phyloP scores from a whole-genome alignment of 2,329 filamentous ascomycete species.

The Exophiala phaeomuriformis region DNA sequence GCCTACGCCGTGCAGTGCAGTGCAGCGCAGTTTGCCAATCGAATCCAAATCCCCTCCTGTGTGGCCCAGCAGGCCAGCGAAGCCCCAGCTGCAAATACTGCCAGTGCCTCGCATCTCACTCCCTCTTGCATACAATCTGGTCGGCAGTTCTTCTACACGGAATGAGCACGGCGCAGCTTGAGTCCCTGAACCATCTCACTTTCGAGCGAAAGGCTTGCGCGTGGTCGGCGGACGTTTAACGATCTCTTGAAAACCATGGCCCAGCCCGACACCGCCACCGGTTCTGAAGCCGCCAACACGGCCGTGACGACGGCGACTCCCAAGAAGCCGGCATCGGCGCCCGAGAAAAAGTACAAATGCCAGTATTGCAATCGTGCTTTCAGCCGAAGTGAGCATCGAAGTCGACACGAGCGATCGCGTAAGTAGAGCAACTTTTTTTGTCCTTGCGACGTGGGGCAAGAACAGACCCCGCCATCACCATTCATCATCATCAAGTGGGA shows the following conservation, averaged over 20 bases:
- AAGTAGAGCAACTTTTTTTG: slow-evolving; percentile 43
- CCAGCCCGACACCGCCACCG: slow-evolving; percentile 25
- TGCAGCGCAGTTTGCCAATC: slow-evolving; percentile 7
- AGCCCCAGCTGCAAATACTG: slow-evolving; percentile 7
- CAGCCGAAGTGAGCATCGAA: slow-evolving; percentile 93
- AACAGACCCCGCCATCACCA: slow-evolving; percentile 19
- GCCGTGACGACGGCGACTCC: slow-evolving; percentile 46
- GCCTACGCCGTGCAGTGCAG: not conserved
- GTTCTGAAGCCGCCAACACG: slow-evolving; percentile 27
- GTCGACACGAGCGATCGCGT: slow-evolving; percentile 96
- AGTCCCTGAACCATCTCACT: slow-evolving; percentile 25
- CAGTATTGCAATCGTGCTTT: slow-evolving; percentile 98
- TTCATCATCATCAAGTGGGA: slow-evolving; percentile 1
- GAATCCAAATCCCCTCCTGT: slow-evolving; percentile 9
- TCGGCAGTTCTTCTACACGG: slow-evolving; percentile 15
- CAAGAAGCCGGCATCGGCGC: slow-evolving; percentile 67
- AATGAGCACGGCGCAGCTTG: slow-evolving; percentile 19
- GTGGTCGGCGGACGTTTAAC: slow-evolving; percentile 25
- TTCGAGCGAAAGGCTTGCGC: slow-evolving; percentile 27
- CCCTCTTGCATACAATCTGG: slow-evolving; percentile 5
- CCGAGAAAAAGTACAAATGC: slow-evolving; percentile 99
- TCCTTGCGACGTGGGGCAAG: slow-evolving; percentile 25
- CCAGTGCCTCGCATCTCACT: slow-evolving; percentile 4
- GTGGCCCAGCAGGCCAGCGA: slow-evolving; percentile 7
- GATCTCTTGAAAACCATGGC: slow-evolving; percentile 18